A percentile compares a stretch with the other conserved stretches of the same genome.
Evolutionary conservation across 208 protist species (phyloP).

Genomic region (Acanthamoeba polyphaga): DNA sequence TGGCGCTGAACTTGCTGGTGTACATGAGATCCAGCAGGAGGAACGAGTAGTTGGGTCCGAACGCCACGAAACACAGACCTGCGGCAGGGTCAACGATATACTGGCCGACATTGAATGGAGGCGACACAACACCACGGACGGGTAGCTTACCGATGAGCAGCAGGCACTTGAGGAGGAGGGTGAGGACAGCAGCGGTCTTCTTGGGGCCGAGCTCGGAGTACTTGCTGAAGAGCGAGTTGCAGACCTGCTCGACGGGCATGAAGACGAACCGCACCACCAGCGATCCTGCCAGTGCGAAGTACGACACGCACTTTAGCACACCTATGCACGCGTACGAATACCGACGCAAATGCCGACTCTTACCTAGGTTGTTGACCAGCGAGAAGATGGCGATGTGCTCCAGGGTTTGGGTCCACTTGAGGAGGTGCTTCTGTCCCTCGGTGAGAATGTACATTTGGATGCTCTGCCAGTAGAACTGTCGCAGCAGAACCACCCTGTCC

Average conservation of each 20-base stretch:
- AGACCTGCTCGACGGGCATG: slow-evolving; percentile 47
- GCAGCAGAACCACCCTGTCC: neutral
- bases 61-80: slow-evolving; percentile 24
- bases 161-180: slow-evolving; percentile 27
- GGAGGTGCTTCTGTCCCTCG: slow-evolving; percentile 51
- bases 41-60: slow-evolving; percentile 54
- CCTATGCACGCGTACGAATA: neutral
- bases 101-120: neutral
- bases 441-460: slow-evolving; percentile 67
- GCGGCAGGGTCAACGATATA: neutral
- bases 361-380: slow-evolving; percentile 57
- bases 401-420: slow-evolving; percentile 18
- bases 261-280: slow-evolving; percentile 38
- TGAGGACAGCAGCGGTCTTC: slow-evolving; percentile 6
- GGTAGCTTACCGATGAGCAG: slow-evolving; percentile 8
- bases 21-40: slow-evolving; percentile 31
- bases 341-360: too few relatives aligned
- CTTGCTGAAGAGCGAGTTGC: slow-evolving; percentile 42
- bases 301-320: neutral
- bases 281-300: neutral
- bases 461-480: slow-evolving; percentile 47
- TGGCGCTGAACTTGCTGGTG: slow-evolving; percentile 6
- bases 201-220: neutral
- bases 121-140: neutral
- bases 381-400: slow-evolving; percentile 37